Conservation (phyloP, 768 basidiomycete species). For the Basidioascus undulatus region DNA sequence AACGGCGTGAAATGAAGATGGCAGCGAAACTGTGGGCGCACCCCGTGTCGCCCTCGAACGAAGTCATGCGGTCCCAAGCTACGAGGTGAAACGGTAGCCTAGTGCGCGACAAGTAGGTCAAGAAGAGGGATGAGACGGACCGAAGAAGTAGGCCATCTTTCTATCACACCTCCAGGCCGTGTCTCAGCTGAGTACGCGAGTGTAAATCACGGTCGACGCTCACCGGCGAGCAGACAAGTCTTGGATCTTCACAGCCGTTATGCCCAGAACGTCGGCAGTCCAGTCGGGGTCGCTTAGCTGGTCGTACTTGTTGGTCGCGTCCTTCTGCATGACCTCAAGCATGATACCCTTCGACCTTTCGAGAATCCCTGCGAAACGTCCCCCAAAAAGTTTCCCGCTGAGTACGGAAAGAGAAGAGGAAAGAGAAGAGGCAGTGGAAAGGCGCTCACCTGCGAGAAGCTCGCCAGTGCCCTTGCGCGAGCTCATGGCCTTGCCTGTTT, state of each 20-base stretch:
- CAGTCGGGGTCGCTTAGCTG: conserved; percentile 66
- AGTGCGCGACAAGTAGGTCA: neutral
- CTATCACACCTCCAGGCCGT: too few species aligned
- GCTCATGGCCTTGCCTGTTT: conserved; percentile 86
- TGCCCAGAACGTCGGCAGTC: conserved; percentile 61
- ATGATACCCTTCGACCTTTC: conserved; percentile 66
- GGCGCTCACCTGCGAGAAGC: too few species aligned
- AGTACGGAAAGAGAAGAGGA: too few species aligned
- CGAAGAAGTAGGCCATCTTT: too few species aligned
- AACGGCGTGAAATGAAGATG: too few species aligned
- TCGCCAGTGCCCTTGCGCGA: conserved; percentile 73
- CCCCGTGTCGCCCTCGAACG: conserved; percentile 87
- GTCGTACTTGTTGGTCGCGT: conserved; percentile 78
- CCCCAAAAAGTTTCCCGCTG: too few species aligned
- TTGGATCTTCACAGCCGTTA: conserved; percentile 91
- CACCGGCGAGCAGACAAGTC: conserved; percentile 87
- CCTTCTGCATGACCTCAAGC: conserved; percentile 91
- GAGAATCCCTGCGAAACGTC: too few species aligned
- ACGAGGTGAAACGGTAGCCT: conserved; percentile 68
- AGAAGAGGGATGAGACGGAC: neutral
- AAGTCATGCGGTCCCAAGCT: conserved; percentile 83
- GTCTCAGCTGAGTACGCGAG: too few species aligned
- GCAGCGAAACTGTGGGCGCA: too few species aligned
- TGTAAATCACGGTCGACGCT: too few species aligned
- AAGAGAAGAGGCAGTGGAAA: too few species aligned